These are phyloP conservation scores for Brettanomyces nanus DNA, from an alignment of 805 yeast species.

Conservation along the genomic window DNA sequence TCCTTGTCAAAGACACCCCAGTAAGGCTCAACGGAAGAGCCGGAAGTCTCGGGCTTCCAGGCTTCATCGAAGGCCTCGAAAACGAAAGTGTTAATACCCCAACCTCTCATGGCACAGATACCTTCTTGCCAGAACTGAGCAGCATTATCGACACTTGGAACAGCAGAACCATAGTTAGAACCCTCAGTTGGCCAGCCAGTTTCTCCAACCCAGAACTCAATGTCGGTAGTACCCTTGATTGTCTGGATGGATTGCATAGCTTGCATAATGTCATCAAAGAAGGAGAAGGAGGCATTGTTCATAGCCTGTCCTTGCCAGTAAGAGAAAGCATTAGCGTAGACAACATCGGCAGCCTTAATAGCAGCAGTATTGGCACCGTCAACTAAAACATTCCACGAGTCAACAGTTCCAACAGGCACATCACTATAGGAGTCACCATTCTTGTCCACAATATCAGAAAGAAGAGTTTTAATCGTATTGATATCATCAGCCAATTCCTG, in stretches of 20 bases:
- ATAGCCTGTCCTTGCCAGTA: constrained; percentile 97
- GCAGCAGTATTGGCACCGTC: constrained; percentile 68
- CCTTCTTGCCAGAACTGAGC: constrained; percentile 77
- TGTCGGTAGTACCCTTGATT: constrained; percentile 76
- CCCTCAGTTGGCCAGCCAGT: constrained; percentile 97
- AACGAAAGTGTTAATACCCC: constrained; percentile 90
- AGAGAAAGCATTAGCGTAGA: constrained; percentile 92
- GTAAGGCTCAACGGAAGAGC: constrained; percentile 81
- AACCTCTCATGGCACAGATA: constrained; percentile 86
- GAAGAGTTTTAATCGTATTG: constrained; percentile 47
- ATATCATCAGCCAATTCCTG: constrained; percentile 63
- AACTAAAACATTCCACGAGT: constrained; percentile 89
- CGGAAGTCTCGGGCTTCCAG: constrained; percentile 92
- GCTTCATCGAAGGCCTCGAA: constrained; percentile 95
- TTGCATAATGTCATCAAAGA: constrained; percentile 96
- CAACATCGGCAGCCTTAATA: constrained; percentile 73
- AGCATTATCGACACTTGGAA: constrained; percentile 71
- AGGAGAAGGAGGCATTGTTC: constrained; percentile 78
- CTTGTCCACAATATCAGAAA: constrained; percentile 61
- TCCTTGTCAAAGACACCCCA: constrained; percentile 81
- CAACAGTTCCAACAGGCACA: constrained; percentile 85
- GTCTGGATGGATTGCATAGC: constrained; percentile 85
- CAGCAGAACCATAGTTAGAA: constrained; percentile 55
- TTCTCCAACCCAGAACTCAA: constrained; percentile 93
- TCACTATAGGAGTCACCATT: constrained; percentile 69